These are phyloP conservation scores for Fusarium coicis DNA, from an alignment of 2,329 filamentous ascomycete species.

Conservation along the genomic window DNA sequence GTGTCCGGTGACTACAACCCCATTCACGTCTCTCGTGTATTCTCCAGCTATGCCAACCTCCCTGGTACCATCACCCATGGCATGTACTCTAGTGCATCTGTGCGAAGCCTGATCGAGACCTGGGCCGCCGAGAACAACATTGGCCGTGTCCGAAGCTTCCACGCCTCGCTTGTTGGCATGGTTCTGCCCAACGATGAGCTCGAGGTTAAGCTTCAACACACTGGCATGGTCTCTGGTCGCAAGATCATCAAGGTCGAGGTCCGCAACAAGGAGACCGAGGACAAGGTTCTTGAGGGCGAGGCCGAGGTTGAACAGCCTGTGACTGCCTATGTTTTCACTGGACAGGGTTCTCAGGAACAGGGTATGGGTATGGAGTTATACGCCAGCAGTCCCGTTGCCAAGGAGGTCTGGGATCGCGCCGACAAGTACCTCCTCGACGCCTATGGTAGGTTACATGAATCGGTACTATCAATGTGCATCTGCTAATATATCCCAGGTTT, in stretches of 20 bases:
- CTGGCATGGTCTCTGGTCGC: constrained; percentile 96
- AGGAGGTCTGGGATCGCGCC: constrained; percentile 97
- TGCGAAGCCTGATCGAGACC: constrained; percentile 94
- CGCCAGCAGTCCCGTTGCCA: constrained; percentile 89
- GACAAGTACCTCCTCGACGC: constrained; percentile 99
- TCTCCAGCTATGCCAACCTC: constrained; percentile 93
- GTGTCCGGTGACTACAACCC: constrained; percentile 99
- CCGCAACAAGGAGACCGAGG: constrained; percentile 93
- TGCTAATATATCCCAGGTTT: constrained; percentile 68
- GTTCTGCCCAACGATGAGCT: constrained; percentile 96
- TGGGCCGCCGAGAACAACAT: constrained; percentile 99
- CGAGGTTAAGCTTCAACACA: constrained; percentile 93
- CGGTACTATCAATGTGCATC: not conserved
- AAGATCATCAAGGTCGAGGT: constrained; percentile 99
- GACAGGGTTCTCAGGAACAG: constrained; percentile 97
- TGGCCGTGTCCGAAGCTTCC: constrained; percentile 96
- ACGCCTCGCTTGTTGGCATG: constrained; percentile 97
- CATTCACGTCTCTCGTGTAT: constrained; percentile 97
- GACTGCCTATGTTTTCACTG: constrained; percentile 97
- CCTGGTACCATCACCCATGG: constrained; percentile 98
- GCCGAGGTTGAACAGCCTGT: constrained; percentile 98
- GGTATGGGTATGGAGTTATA: constrained; percentile 99
- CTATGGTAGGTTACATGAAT: constrained; percentile 74
- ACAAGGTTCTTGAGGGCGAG: constrained; percentile 94
- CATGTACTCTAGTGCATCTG: constrained; percentile 98